A percentile compares a stretch with the other conserved stretches of the same genome.
phyloP scores from a whole-genome alignment of 108 stramenopile genomes.

The Aureococcus anophagefferens region DNA sequence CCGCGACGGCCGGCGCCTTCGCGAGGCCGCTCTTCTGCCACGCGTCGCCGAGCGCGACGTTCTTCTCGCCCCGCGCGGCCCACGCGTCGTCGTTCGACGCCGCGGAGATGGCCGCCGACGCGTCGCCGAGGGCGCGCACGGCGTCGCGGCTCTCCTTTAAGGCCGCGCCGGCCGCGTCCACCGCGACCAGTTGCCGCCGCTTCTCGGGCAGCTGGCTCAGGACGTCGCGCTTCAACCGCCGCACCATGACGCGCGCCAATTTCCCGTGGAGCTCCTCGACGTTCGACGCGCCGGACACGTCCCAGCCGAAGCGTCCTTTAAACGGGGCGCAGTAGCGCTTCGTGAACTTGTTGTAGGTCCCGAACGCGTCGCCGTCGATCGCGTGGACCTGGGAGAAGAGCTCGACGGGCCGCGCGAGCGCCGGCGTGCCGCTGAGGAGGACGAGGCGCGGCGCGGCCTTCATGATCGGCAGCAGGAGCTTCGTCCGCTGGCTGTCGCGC shows the following conservation, averaged over 20 bases:
- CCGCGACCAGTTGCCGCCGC: constrained; percentile 58
- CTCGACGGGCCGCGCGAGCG: constrained; percentile 81
- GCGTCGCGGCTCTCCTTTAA: constrained; percentile 23
- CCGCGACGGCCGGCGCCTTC: constrained; percentile 61
- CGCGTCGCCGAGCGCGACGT: constrained; percentile 55
- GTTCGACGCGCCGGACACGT: constrained; percentile 54
- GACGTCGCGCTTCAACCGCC: constrained; percentile 83
- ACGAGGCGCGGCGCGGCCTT: constrained; percentile 60
- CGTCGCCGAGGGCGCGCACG: neutral
- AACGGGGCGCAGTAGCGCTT: constrained; percentile 63
- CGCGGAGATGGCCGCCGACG: neutral
- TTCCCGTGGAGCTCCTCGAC: constrained; percentile 77
- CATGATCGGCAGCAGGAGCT: constrained; percentile 61
- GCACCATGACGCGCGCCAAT: constrained; percentile 84
- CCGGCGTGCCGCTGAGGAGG: constrained; percentile 89
- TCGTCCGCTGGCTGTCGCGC: constrained; percentile 67
- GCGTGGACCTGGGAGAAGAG: constrained; percentile 83
- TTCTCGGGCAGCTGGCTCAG: constrained; percentile 78
- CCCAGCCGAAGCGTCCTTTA: constrained; percentile 56
- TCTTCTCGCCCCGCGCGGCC: neutral
- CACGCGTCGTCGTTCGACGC: neutral
- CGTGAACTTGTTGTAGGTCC: constrained; percentile 51
- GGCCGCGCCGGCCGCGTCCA: constrained; percentile 34
- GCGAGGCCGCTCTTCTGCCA: constrained; percentile 64
- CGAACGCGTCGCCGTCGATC: constrained; percentile 43